Evolutionary conservation across 2,329 filamentous ascomycete species (phyloP), one percentile per base, ranked within the genome.

Genomic region (Monosporascus sp.): DNA sequence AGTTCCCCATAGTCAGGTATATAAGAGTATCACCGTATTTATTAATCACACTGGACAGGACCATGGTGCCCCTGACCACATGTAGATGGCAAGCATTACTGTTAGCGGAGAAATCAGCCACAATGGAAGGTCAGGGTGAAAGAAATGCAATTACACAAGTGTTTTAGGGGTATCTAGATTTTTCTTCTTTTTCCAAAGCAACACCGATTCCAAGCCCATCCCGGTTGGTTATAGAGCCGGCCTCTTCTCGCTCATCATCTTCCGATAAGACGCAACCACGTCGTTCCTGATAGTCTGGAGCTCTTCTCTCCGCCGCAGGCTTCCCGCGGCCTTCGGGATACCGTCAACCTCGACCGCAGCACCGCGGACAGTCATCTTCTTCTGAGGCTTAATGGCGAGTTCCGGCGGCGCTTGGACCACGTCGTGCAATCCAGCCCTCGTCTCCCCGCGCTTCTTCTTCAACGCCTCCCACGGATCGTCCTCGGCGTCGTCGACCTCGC

Each of bases 381-480:
- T 84, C 66, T 83, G 83, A 56, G 69, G 67, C 70, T 80, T 78
- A 56, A 80, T 84, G 60, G 82, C 80, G 51, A 95, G 78, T 58
- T 82, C 81, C 0, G 92, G 91, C 31, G 92, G 92, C 38, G 89
- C 91, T 63, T 85, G 78, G 3, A 82, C 91, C 28, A 92, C 76
- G 57, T 82, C 80, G 56, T 82, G 74, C 17, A 84, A 65, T 2
- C 75, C 75, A 41, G 75, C 66, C 59, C 74, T 78, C 24, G 68
- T 72, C 60, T 83, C 80, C 26, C 82, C 84, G 53, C 85, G 76
- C 72, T 84, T 84, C 67, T 79, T 78, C 67, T 87, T 86, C 59
- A 96, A 70, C 56, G 83, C 83, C 44, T 81, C 84, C 90, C 90
- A 96, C 1, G 90, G 89, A 68, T 93, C 89, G 9, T 85, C 81